Percentiles rank a stretch among this genome's conserved stretches.
These are phyloP conservation scores for Kregervanrija pseudodelftensis DNA, from an alignment of 805 yeast species.

Conservation along the genomic window DNA sequence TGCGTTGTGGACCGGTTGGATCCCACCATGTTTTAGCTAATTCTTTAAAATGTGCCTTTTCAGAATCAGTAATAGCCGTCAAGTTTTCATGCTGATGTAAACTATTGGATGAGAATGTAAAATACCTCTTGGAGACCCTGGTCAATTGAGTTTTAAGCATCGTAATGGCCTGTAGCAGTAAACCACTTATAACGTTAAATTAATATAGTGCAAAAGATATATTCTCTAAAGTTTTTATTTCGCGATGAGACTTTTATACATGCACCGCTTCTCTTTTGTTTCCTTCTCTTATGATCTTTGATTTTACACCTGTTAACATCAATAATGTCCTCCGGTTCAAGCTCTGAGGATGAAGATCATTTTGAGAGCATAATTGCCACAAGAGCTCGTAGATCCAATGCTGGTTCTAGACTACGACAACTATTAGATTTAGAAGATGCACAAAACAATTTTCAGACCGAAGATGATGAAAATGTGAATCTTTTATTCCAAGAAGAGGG, in stretches of 20 bases:
- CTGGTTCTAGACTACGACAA: conserved; percentile 76
- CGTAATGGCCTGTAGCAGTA: background rate
- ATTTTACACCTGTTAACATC: too few relatives aligned
- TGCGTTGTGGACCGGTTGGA: conserved; percentile 83
- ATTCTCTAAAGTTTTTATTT: too few relatives aligned
- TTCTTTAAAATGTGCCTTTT: conserved; percentile 73
- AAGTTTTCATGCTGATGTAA: conserved; percentile 2
- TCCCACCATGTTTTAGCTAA: conserved; percentile 99
- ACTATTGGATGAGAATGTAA: too few relatives aligned
- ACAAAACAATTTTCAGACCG: conserved; percentile 25
- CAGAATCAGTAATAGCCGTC: conserved; percentile 47
- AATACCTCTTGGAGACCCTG: background rate
- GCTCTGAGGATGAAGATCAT: conserved; percentile 25
- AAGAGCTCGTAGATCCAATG: conserved; percentile 74
- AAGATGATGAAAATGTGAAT: conserved; percentile 73
- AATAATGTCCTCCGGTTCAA: conserved; percentile 6
- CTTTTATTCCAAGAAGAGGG: conserved; percentile 61
- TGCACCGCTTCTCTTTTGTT: too few relatives aligned
- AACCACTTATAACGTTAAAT: too few relatives aligned
- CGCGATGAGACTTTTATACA: too few relatives aligned
- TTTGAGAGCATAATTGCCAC: conserved; percentile 63
- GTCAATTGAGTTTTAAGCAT: too few relatives aligned
- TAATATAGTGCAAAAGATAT: too few relatives aligned
- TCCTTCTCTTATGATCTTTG: too few relatives aligned
- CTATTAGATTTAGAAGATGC: conserved; percentile 57